Conservation (phyloP, 495 filamentous ascomycete genomes). For the Astrocystis sublimbata region DNA sequence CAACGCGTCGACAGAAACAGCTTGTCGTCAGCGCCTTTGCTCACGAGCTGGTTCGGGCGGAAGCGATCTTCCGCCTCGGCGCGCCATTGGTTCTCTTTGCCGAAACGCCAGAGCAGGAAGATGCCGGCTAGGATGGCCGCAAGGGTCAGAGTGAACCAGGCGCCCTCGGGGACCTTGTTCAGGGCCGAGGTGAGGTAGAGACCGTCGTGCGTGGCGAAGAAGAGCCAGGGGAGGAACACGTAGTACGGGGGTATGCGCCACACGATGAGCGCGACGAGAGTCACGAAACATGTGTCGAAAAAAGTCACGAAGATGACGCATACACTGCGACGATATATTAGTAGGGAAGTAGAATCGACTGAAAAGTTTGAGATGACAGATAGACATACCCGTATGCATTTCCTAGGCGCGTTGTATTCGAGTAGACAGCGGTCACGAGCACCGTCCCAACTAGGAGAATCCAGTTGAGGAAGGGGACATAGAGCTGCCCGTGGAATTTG, state of each 20-base stretch:
- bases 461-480: slow-evolving; percentile 73
- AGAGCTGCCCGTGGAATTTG: slow-evolving; percentile 68
- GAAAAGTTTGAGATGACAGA: neutral
- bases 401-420: slow-evolving; percentile 58
- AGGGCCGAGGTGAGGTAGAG: slow-evolving; percentile 66
- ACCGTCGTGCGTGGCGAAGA: slow-evolving; percentile 63
- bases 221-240: slow-evolving; percentile 61
- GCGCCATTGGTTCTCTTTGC: slow-evolving; percentile 72
- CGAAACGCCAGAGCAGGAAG: slow-evolving; percentile 72
- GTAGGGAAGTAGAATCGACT: slow-evolving; percentile 48
- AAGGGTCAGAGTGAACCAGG: slow-evolving; percentile 74
- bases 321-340: slow-evolving; percentile 39
- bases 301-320: slow-evolving; percentile 77
- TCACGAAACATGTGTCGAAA: slow-evolving; percentile 70
- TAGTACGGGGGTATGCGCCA: slow-evolving; percentile 61
- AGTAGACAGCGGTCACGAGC: slow-evolving; percentile 71
- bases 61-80: slow-evolving; percentile 64
- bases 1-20: slow-evolving; percentile 41
- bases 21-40: slow-evolving; percentile 24
- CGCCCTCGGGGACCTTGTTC: slow-evolving; percentile 68
- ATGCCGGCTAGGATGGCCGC: slow-evolving; percentile 57
- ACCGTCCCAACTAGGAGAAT: slow-evolving; percentile 72
- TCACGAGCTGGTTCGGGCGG: slow-evolving; percentile 47
- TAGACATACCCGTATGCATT: slow-evolving; percentile 42
- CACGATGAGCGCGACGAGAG: slow-evolving; percentile 65